A percentile compares a stretch with the other conserved stretches of the same genome.
These are phyloP conservation scores for Buxus sempervirens DNA, from an alignment of 164 flowering plant genomes.

Conservation along the genomic window DNA sequence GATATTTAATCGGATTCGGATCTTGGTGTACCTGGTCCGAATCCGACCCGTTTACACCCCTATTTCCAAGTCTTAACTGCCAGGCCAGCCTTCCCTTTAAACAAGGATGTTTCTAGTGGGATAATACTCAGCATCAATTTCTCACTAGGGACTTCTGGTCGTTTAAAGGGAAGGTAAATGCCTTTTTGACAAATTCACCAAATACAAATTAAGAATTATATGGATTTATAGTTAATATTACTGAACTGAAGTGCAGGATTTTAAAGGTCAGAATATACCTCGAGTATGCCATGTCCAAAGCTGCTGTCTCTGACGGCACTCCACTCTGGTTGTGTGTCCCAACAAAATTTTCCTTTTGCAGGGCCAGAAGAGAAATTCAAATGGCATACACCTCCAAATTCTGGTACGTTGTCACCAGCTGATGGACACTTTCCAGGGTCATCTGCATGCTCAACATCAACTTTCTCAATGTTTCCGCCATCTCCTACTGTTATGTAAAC, in stretches of 20 bases:
- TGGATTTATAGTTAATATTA: too few relatives aligned
- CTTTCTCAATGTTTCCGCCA: constrained; percentile 88
- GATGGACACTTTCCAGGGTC: constrained; percentile 90
- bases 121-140: neutral
- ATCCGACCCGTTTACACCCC: too few relatives aligned
- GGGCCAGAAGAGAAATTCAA: constrained; percentile 76
- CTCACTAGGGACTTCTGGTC: too few relatives aligned
- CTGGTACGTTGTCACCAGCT: constrained; percentile 56
- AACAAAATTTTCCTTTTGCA: constrained; percentile 76
- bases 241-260: too few relatives aligned
- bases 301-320: constrained; percentile 96
- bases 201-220: too few relatives aligned
- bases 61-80: neutral
- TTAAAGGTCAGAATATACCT: constrained; percentile 36
- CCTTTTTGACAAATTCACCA: too few relatives aligned
- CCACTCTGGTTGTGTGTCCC: constrained; percentile 93
- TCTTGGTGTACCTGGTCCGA: too few relatives aligned
- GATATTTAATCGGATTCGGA: too few relatives aligned
- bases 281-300: constrained; percentile 97
- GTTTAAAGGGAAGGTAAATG: neutral
- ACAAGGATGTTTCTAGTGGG: neutral
- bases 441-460: constrained; percentile 79
- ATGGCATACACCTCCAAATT: constrained; percentile 77
- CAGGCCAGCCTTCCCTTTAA: neutral
- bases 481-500: constrained; percentile 81